Base-by-base conservation (phyloP, 129 eudicot species). In the Lactuca sativa region DNA sequence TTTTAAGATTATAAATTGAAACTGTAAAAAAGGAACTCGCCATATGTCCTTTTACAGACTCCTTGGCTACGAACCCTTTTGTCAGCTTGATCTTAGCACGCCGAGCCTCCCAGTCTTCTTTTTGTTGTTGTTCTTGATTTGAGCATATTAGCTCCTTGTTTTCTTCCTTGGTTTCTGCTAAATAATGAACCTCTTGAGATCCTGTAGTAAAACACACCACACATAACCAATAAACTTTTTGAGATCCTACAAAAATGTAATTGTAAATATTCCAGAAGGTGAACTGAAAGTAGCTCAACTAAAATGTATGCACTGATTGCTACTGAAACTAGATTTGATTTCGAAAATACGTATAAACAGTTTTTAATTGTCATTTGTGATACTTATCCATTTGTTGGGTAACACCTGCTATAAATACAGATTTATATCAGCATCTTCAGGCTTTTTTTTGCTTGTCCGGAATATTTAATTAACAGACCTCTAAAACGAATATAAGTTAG, bases 61-160 rank as follows among this genome's bases (percentile, higher is more conserved):
- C 99, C 97, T 90, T 95, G 74, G 99, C 97, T 77, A 84, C 85
- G 77, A 90, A 95, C 78, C 96, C 97, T 88, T 95, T 90, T 73
- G 88, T 95, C 95, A 85, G 75, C 87, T 86, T 95, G 80, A 95
- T 90, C 25, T 90, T 89, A 64, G 87, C 93, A 68, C 90, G 89
- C 12, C 99, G 87, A 21, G 82, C 83, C 77, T 80, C 90, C 80
- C 97, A 95, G 18, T 83, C 83, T 74, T 87, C 86, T 66, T 25
- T 2, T 25, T 25, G 2, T 25, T 25, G 30, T 25, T 25, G 30
- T 25, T 95, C 96, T 34, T 77, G 76, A 72, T 81, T 77, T 34
- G 90, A 78, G 70, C 86, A 84, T 2, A 6, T 40, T 15, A 81
- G 80, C 13, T 85, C 88, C 49, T 80, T 54, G 75, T 72, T 75